These are phyloP conservation scores for Tremella fuciformis DNA, from an alignment of 768 basidiomycete species.

Conservation along the genomic window DNA sequence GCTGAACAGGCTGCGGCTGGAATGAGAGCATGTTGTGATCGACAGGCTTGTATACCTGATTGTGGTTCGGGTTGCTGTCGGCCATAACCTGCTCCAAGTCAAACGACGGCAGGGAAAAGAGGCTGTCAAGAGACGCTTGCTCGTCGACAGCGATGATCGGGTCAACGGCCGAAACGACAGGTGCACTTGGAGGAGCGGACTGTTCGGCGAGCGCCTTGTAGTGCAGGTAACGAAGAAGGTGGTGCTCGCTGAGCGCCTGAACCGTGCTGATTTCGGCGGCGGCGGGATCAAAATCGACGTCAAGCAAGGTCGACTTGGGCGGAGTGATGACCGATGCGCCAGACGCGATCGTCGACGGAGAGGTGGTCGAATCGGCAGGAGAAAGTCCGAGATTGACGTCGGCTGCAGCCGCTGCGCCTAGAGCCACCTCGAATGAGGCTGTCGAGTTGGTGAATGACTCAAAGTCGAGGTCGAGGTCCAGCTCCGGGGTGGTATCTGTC, in stretches of 20 bases:
- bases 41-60: conserved; percentile 5
- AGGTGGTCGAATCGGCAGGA: conserved; percentile 8
- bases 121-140: conserved; percentile 17
- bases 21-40: conserved; percentile 25
- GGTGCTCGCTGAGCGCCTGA: conserved; percentile 39
- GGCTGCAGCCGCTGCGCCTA: conserved; percentile 21
- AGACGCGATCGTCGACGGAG: conserved; percentile 17
- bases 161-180: conserved; percentile 6
- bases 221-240: conserved; percentile 41
- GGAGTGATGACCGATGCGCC: conserved; percentile 16
- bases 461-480: background rate
- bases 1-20: conserved; percentile 17
- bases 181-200: conserved; percentile 17
- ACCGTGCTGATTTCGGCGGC: conserved; percentile 21
- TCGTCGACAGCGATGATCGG: conserved; percentile 27
- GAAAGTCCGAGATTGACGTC: conserved; percentile 19
- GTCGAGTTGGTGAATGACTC: background rate
- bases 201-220: conserved; percentile 42
- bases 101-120: background rate
- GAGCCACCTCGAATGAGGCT: conserved; percentile 8
- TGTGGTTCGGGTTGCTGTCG: background rate
- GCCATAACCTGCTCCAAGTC: too few species aligned
- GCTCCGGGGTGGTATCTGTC: background rate
- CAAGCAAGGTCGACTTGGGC: conserved; percentile 5
- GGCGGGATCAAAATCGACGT: background rate